Conservation (phyloP, 305 asterid genomes). For the Fraxinus xanthoxyloides region DNA sequence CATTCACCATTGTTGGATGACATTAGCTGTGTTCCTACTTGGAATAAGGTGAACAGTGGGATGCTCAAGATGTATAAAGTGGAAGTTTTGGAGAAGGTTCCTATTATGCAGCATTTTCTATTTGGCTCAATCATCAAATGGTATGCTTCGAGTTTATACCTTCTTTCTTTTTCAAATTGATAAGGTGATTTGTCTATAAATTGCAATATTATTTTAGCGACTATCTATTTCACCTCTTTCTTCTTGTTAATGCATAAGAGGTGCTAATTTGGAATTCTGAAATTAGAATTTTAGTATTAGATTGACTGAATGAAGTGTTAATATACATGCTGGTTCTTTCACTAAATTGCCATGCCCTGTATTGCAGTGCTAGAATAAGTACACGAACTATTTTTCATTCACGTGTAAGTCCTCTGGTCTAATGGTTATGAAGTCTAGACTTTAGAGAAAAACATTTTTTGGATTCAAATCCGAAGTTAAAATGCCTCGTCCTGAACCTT, state of each 20-base stretch:
- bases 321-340: not conserved
- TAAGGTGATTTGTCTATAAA: constrained; percentile 5
- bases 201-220: not conserved
- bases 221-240: not conserved
- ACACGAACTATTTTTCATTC: not conserved
- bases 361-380: not conserved
- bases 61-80: constrained; percentile 86
- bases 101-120: constrained; percentile 91
- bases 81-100: constrained; percentile 87
- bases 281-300: not conserved
- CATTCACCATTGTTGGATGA: constrained; percentile 96
- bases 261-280: not conserved
- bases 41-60: constrained; percentile 88
- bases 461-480: not conserved
- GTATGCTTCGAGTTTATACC: constrained; percentile 39
- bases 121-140: constrained; percentile 84
- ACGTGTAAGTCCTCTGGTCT: not conserved
- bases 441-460: not conserved
- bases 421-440: not conserved
- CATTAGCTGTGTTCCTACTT: constrained; percentile 83
- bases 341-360: not conserved
- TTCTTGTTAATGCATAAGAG: not conserved
- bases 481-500: not conserved
- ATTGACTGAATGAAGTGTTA: not conserved
- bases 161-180: constrained; percentile 4